phyloP scores from a whole-genome alignment of 2,329 filamentous ascomycete species.

The Cladophialophora bantiana region DNA sequence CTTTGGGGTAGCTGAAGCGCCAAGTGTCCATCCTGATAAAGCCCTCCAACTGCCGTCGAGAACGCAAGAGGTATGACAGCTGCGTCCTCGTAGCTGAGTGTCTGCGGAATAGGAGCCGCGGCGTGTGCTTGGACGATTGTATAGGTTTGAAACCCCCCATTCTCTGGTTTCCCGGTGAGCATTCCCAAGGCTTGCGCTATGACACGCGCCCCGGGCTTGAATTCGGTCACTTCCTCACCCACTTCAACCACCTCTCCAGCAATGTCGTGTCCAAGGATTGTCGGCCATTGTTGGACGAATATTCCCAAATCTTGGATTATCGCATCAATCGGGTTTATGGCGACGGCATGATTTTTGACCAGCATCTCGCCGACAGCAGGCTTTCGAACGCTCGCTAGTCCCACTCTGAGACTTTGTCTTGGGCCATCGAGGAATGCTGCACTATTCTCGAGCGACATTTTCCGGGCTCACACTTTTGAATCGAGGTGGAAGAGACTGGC shows the following conservation, averaged over 20 bases:
- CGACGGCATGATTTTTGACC: conserved; percentile 40
- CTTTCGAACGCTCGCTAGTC: conserved; percentile 20
- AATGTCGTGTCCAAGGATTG: conserved; percentile 35
- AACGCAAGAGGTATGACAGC: conserved; percentile 47
- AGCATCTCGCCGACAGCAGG: conserved; percentile 38
- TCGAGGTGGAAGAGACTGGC: neutral
- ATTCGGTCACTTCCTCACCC: conserved; percentile 38
- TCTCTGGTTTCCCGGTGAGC: conserved; percentile 20
- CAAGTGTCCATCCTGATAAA: conserved; percentile 43
- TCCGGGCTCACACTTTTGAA: neutral
- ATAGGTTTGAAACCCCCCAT: conserved; percentile 44
- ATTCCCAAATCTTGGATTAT: conserved; percentile 43
- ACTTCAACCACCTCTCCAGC: conserved; percentile 34
- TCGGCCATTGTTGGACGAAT: conserved; percentile 38
- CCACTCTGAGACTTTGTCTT: conserved; percentile 30
- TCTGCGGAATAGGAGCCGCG: conserved; percentile 43
- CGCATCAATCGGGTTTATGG: conserved; percentile 47
- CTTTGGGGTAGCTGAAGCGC: conserved; percentile 39
- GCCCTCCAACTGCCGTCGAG: conserved; percentile 45
- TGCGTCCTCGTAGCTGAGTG: conserved; percentile 44
- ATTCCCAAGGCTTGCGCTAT: conserved; percentile 37
- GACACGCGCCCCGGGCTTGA: conserved; percentile 43
- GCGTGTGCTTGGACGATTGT: conserved; percentile 38
- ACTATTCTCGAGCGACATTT: conserved; percentile 1
- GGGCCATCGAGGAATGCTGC: conserved; percentile 19